Evolutionary conservation across 2,329 filamentous ascomycete species (phyloP).

Genomic region (Oidium heveae): DNA sequence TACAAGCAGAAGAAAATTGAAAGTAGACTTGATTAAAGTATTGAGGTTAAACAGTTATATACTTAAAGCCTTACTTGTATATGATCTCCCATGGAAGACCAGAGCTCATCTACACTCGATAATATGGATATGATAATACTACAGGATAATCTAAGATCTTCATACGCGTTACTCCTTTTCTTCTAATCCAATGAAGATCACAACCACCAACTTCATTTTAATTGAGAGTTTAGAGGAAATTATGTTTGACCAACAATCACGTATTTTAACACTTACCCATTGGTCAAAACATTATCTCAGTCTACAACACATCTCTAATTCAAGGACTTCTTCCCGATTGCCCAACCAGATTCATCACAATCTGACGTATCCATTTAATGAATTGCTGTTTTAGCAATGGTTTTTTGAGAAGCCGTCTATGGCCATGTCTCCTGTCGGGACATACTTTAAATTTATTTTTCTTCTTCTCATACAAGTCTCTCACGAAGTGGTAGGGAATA

Average conservation of each 20-base stretch:
- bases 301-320: not conserved
- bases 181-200: no score
- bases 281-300: not conserved
- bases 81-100: no score
- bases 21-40: no score
- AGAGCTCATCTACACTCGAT: no score
- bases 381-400: not conserved
- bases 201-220: no score
- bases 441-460: not conserved
- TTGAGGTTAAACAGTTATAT: no score
- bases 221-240: not conserved
- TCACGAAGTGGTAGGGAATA: not conserved
- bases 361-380: not conserved
- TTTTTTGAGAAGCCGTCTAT: not conserved
- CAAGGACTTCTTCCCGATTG: not conserved
- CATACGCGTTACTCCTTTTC: no score
- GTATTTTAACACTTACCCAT: not conserved
- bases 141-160: no score
- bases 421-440: not conserved
- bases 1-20: no score
- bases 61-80: no score
- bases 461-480: not conserved
- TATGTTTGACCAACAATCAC: not conserved
- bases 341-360: not conserved
- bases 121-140: no score